Conservation (phyloP, 2,329 filamentous ascomycete species). For the Fragosphaeria purpurea region DNA sequence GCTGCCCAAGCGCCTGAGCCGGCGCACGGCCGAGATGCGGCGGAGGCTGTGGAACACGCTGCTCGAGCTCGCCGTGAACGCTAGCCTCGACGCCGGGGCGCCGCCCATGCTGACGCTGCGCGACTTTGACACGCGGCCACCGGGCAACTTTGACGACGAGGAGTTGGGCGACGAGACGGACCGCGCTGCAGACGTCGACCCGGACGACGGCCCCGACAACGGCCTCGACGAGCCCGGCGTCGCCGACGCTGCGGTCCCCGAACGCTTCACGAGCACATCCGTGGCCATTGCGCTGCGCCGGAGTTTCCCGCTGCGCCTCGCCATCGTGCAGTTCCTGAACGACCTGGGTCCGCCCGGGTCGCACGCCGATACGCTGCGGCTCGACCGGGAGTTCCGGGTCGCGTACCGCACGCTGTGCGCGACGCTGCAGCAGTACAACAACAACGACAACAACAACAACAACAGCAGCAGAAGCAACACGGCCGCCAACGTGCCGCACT, state of each 20-base stretch:
- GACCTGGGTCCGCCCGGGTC: conserved; percentile 31
- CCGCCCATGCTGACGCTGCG: conserved; percentile 31
- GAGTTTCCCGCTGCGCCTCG: conserved; percentile 32
- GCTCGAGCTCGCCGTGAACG: conserved; percentile 34
- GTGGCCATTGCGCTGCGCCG: conserved; percentile 35
- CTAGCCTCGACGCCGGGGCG: conserved; percentile 34
- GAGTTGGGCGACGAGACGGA: conserved; percentile 23
- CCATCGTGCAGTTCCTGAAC: conserved; percentile 35
- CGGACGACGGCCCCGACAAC: background rate
- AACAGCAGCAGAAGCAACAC: background rate
- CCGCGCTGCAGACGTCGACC: background rate
- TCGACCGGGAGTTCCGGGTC: conserved; percentile 33
- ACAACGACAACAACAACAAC: background rate
- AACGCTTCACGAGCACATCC: conserved; percentile 34
- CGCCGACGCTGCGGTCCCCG: conserved; percentile 3
- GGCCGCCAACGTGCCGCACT: conserved; percentile 12
- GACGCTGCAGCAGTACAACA: conserved; percentile 18
- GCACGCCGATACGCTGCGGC: conserved; percentile 36
- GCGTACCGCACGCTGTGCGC: conserved; percentile 25
- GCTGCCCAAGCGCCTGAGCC: conserved; percentile 23
- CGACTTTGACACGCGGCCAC: conserved; percentile 38
- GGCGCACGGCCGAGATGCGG: conserved; percentile 33
- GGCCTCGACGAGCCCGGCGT: too few relatives aligned
- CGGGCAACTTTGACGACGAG: conserved; percentile 40
- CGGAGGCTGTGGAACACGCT: conserved; percentile 43